These are phyloP conservation scores for Raffaelea ambrosiae DNA, from an alignment of 2,329 filamentous ascomycete species.

Conservation along the genomic window DNA sequence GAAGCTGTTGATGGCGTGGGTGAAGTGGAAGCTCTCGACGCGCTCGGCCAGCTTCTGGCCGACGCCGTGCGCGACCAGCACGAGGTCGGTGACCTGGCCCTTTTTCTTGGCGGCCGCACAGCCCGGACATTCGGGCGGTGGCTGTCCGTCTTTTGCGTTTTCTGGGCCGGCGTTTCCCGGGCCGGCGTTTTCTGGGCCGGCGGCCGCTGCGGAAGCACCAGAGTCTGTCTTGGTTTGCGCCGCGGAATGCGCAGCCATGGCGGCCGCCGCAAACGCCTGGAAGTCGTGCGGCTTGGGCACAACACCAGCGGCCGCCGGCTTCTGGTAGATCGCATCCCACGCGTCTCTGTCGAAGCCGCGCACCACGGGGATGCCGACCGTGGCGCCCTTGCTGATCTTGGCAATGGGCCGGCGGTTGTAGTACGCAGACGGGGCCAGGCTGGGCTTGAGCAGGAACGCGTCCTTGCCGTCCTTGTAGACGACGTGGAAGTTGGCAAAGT, in stretches of 20 bases:
- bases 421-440: constrained; percentile 73
- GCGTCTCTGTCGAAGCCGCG: constrained; percentile 73
- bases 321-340: constrained; percentile 66
- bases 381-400: constrained; percentile 75
- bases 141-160: not conserved
- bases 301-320: constrained; percentile 4
- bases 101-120: constrained; percentile 56
- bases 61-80: constrained; percentile 90
- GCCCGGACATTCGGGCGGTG: constrained; percentile 37
- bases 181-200: too few species aligned
- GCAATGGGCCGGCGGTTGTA: constrained; percentile 73
- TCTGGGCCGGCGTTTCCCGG: not conserved
- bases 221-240: not conserved
- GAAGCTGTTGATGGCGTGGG: constrained; percentile 88
- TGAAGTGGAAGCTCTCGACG: constrained; percentile 95
- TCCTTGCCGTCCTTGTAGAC: constrained; percentile 72
- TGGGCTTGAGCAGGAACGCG: constrained; percentile 82
- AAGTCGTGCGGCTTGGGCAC: too few species aligned
- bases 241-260: too few species aligned
- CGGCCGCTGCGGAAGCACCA: not conserved
- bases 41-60: constrained; percentile 93
- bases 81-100: constrained; percentile 72
- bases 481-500: constrained; percentile 69
- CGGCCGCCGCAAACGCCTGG: too few species aligned
- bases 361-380: constrained; percentile 79